These are phyloP conservation scores for Lolium multiflorum DNA, from an alignment of 176 grass and related monocot genomes.

Conservation along the genomic window DNA sequence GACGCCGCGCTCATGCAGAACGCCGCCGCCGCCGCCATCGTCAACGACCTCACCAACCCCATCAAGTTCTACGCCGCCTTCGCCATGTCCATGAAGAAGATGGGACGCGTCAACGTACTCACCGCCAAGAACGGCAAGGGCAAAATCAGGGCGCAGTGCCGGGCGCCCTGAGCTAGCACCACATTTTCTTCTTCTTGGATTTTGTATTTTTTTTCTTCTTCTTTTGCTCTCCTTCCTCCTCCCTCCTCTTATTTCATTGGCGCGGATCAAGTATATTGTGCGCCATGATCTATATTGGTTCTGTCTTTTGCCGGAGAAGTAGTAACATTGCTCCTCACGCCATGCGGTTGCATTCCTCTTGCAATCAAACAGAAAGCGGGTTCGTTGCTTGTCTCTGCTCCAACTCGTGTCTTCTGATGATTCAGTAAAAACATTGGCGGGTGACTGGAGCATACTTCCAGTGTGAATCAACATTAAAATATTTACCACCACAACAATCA, in stretches of 20 bases:
- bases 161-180: slow-evolving; percentile 38
- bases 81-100: slow-evolving; percentile 66
- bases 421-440: not conserved
- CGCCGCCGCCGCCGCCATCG: slow-evolving; percentile 41
- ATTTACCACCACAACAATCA: no score
- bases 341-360: slow-evolving; percentile 23
- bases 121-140: slow-evolving; percentile 46
- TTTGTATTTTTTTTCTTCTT: not conserved
- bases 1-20: slow-evolving; percentile 64
- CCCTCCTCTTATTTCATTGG: slow-evolving; percentile 6
- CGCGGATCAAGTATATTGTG: slow-evolving; percentile 43
- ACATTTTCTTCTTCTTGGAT: slow-evolving; percentile 25
- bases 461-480: not conserved
- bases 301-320: slow-evolving; percentile 21
- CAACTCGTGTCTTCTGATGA: not conserved
- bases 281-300: slow-evolving; percentile 31
- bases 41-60: slow-evolving; percentile 41
- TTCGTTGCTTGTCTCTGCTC: not conserved
- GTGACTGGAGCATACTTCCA: not conserved
- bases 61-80: slow-evolving; percentile 60
- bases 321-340: slow-evolving; percentile 37
- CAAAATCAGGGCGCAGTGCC: slow-evolving; percentile 62
- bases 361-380: not conserved
- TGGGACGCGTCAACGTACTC: slow-evolving; percentile 64
- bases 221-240: not conserved